A percentile compares a stretch with the other conserved stretches of the same genome.
Conservation (phyloP, 495 filamentous ascomycete genomes). For the Trypethelium eluteriae region DNA sequence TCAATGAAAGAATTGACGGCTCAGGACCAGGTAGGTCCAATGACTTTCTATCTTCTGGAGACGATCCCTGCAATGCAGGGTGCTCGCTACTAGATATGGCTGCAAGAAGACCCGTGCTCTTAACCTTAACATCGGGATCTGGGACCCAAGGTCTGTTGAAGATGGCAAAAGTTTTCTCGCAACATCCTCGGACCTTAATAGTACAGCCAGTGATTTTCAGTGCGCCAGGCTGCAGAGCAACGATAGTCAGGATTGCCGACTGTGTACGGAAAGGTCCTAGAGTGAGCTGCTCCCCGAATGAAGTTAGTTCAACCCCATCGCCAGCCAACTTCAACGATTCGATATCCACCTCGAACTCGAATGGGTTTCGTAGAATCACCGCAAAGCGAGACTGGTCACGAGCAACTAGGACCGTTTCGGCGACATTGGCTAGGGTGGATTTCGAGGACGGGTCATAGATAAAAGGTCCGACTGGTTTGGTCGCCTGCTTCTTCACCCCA, state of each 20-base stretch:
- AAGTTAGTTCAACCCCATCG: conserved; percentile 62
- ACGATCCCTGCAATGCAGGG: conserved; percentile 22
- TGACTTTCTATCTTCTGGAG: conserved; percentile 5
- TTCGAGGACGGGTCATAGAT: conserved; percentile 87
- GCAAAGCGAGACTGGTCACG: conserved; percentile 68
- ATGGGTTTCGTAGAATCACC: conserved; percentile 85
- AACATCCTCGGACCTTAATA: conserved; percentile 72
- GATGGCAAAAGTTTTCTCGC: conserved; percentile 73
- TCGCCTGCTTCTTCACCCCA: conserved; percentile 42
- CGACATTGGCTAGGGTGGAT: conserved; percentile 47
- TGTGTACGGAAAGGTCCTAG: conserved; percentile 76
- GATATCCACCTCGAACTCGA: conserved; percentile 83
- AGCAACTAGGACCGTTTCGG: conserved; percentile 64
- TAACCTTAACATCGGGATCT: conserved; percentile 62
- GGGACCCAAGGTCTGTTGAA: conserved; percentile 70
- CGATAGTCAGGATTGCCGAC: conserved; percentile 62
- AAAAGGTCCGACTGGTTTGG: conserved; percentile 62
- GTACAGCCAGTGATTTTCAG: conserved; percentile 70
- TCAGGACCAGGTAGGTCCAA: conserved; percentile 7
- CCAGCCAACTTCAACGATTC: conserved; percentile 70
- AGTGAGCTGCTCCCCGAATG: conserved; percentile 53
- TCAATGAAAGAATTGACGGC: conserved; percentile 43
- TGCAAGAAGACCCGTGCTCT: conserved; percentile 59
- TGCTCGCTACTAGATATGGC: conserved; percentile 48
- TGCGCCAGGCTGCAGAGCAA: conserved; percentile 55